Conservation (phyloP, 805 yeast genomes). For the Sugiyamaella mastotermitis region DNA sequence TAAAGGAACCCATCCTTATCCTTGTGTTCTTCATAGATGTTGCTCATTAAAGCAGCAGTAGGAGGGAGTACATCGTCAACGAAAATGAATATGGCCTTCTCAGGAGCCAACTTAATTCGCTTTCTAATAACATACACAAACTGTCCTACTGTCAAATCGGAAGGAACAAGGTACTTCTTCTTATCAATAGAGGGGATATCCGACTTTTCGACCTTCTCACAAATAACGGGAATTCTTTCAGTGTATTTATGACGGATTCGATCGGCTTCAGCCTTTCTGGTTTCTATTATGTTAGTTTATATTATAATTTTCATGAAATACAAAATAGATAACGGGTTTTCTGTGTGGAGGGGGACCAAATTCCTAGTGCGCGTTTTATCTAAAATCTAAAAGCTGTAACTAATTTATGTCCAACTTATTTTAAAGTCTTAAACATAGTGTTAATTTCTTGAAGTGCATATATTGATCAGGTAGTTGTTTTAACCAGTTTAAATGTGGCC, state of each 20-base stretch:
- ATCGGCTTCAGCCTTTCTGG: constrained; percentile 91
- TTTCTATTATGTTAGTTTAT: constrained; percentile 44
- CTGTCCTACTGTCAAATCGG: constrained; percentile 95
- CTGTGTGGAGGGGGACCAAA: too few species aligned
- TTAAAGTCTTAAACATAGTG: too few species aligned
- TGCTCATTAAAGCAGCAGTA: constrained; percentile 93
- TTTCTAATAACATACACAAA: constrained; percentile 96
- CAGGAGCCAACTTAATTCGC: constrained; percentile 91
- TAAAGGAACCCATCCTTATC: constrained; percentile 97
- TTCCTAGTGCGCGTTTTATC: too few species aligned
- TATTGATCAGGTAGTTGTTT: too few species aligned
- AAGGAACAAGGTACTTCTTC: constrained; percentile 93
- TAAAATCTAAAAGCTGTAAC: too few species aligned
- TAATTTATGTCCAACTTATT: too few species aligned
- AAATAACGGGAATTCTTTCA: constrained; percentile 93
- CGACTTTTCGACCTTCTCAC: constrained; percentile 95
- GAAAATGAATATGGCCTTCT: constrained; percentile 95
- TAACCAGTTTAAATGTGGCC: too few species aligned
- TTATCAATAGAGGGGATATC: constrained; percentile 96
- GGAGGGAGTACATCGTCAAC: constrained; percentile 97
- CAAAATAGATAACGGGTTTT: too few species aligned
- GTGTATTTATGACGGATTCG: constrained; percentile 83
- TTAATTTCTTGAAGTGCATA: too few species aligned
- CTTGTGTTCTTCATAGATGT: constrained; percentile 92
- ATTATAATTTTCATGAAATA: too few species aligned